phyloP scores from a whole-genome alignment of 768 basidiomycete species.

The Trametes punicea region DNA sequence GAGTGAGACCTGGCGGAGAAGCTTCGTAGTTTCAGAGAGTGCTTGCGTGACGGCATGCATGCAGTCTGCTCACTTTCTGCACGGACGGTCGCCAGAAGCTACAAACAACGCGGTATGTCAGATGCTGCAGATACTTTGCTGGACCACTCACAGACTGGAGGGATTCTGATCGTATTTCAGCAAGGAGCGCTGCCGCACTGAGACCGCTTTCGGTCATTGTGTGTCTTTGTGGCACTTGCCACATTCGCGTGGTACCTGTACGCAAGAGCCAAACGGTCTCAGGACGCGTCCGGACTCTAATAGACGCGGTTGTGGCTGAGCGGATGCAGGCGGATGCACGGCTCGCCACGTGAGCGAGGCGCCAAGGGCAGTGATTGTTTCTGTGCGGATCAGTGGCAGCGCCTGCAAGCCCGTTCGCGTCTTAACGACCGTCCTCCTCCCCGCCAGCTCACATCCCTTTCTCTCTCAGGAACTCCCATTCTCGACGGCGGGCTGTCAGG shows the following conservation, averaged over 20 bases:
- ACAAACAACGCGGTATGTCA: not conserved
- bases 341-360: conserved; percentile 18
- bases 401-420: conserved; percentile 2
- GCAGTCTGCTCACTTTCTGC: conserved; percentile 32
- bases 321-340: not conserved
- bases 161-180: conserved; percentile 15
- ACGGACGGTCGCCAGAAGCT: conserved; percentile 45
- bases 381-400: conserved; percentile 11
- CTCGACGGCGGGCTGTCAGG: conserved; percentile 12
- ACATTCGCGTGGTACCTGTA: not conserved
- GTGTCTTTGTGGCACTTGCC: not conserved
- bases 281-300: not conserved
- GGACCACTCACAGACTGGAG: conserved; percentile 15
- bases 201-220: conserved; percentile 6
- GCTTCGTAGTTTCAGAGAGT: conserved; percentile 21
- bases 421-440: conserved; percentile 16
- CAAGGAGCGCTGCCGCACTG: conserved; percentile 15
- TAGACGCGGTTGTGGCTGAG: conserved; percentile 12
- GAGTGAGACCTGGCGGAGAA: conserved; percentile 30
- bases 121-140: too few relatives aligned
- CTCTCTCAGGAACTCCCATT: not conserved
- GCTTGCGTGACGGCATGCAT: not conserved
- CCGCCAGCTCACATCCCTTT: conserved; percentile 16
- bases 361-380: conserved; percentile 20
- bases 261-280: not conserved